A percentile compares a stretch with the other conserved stretches of the same genome.
phyloP scores from a whole-genome alignment of 176 grass and related monocot species.

The Eragrostis nindensis region DNA sequence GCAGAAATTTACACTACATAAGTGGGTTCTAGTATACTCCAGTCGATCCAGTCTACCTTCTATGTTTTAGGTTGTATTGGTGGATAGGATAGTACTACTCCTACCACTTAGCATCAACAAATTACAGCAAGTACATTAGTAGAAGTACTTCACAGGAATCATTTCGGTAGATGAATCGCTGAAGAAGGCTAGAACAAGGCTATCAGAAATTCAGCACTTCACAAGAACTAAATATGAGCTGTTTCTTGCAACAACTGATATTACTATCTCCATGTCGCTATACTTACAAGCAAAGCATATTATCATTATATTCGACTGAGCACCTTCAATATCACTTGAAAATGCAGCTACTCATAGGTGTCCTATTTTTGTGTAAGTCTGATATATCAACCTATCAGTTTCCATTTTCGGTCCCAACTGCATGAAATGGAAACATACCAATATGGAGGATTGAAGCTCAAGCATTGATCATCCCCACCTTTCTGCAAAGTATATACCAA shows the following conservation, averaged over 20 bases:
- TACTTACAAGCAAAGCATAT: slow-evolving; percentile 37
- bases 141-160: not conserved
- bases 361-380: not conserved
- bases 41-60: too few relatives aligned
- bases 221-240: not conserved
- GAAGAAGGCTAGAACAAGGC: not conserved
- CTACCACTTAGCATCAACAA: not conserved
- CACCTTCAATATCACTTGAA: not conserved
- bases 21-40: too few relatives aligned
- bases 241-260: not conserved
- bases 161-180: not conserved
- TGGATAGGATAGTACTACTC: not conserved
- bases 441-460: slow-evolving; percentile 22
- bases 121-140: not conserved
- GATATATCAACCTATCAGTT: slow-evolving; percentile 2
- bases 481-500: slow-evolving; percentile 10
- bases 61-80: not conserved
- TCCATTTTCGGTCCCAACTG: slow-evolving; percentile 6
- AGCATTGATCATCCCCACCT: not conserved
- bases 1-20: not conserved
- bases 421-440: slow-evolving; percentile 26
- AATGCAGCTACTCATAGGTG: not conserved
- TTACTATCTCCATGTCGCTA: not conserved
- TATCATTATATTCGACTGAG: slow-evolving; percentile 2
- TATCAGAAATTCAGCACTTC: not conserved